phyloP scores from a whole-genome alignment of 345 rosid genomes.

The Geranium rotundifolium region DNA sequence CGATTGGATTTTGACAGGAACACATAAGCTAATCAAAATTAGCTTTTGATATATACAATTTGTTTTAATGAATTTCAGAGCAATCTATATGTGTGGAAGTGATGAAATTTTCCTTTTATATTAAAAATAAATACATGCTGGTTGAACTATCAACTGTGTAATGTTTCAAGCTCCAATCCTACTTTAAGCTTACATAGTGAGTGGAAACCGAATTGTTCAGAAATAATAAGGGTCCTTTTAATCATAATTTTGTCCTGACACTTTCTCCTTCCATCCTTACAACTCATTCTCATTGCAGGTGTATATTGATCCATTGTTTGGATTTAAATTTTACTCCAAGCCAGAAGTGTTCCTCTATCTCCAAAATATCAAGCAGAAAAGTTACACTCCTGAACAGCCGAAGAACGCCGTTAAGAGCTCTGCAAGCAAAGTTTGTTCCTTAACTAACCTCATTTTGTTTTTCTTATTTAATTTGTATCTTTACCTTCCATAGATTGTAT shows the following conservation, averaged over 20 bases:
- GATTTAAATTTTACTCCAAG: slow-evolving; percentile 29
- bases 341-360: slow-evolving; percentile 29
- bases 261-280: neutral
- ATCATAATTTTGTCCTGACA: neutral
- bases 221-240: neutral
- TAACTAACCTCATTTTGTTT: slow-evolving; percentile 1
- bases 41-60: too few relatives aligned
- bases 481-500: neutral
- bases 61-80: too few relatives aligned
- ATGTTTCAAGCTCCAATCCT: too few relatives aligned
- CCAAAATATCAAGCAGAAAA: slow-evolving; percentile 8
- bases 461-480: neutral
- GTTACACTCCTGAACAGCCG: slow-evolving; percentile 6
- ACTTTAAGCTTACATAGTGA: too few relatives aligned
- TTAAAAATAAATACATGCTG: too few relatives aligned
- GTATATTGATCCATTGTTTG: slow-evolving; percentile 21
- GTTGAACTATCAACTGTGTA: too few relatives aligned
- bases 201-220: neutral
- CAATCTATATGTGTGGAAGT: too few relatives aligned
- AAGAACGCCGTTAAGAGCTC: neutral
- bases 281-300: slow-evolving; percentile 11
- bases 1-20: too few relatives aligned
- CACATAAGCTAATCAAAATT: too few relatives aligned
- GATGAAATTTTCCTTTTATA: too few relatives aligned
- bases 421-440: slow-evolving; percentile 16